A percentile compares a stretch with the other conserved stretches of the same genome.
phyloP scores from a whole-genome alignment of 805 yeast genomes.

The Zygosaccharomyces rouxii region DNA sequence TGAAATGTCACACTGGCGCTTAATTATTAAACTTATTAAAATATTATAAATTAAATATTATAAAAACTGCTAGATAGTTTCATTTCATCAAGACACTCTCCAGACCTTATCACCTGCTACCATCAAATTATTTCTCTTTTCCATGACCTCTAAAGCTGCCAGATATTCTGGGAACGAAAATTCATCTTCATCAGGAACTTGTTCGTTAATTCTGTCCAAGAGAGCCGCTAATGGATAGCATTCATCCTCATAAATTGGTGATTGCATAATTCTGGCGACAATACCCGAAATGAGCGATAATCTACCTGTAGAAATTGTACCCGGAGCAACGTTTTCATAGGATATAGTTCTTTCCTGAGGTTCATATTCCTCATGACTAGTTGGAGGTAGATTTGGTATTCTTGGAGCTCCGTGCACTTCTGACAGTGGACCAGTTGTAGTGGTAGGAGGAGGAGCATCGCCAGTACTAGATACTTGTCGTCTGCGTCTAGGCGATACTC shows the following conservation, averaged over 20 bases:
- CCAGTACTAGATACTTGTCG: slow-evolving; percentile 9
- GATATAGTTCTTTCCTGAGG: slow-evolving; percentile 22
- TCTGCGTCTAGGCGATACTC: slow-evolving; percentile 32
- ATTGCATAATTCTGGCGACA: slow-evolving; percentile 45
- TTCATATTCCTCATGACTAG: slow-evolving; percentile 18
- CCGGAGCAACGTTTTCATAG: slow-evolving; percentile 24
- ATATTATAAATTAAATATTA: background rate
- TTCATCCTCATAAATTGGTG: slow-evolving; percentile 43
- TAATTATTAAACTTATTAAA: background rate
- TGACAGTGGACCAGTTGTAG: slow-evolving; percentile 20
- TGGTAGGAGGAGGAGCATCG: background rate
- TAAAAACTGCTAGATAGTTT: background rate
- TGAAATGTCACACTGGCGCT: background rate
- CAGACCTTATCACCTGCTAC: slow-evolving; percentile 46
- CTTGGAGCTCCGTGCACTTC: slow-evolving; percentile 23
- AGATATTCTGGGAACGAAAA: slow-evolving; percentile 42
- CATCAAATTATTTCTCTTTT: slow-evolving; percentile 45
- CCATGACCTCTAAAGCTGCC: slow-evolving; percentile 42
- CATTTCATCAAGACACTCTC: slow-evolving; percentile 33
- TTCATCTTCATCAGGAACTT: slow-evolving; percentile 45
- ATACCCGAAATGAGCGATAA: slow-evolving; percentile 43
- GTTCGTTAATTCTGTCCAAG: slow-evolving; percentile 41
- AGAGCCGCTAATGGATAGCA: slow-evolving; percentile 39
- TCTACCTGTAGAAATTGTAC: slow-evolving; percentile 48
- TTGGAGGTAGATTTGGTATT: slow-evolving; percentile 21